Evolutionary conservation across 768 basidiomycete genomes (phyloP).

Genomic region (Exsudoporus frostii): DNA sequence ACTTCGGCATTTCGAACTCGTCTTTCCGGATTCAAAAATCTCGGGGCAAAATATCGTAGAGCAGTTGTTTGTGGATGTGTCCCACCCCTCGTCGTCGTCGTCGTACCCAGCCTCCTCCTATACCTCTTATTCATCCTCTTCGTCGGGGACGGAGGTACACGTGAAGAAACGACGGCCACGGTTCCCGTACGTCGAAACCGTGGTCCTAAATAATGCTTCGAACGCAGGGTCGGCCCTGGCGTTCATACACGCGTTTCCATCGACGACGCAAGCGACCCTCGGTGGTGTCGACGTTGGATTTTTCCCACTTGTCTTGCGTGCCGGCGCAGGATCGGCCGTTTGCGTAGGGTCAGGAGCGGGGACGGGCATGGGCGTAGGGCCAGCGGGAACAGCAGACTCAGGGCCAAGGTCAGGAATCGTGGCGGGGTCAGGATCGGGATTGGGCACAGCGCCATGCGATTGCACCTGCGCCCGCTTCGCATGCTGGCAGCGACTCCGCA

Average conservation of each 20-base stretch:
- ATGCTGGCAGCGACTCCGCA: slow-evolving; percentile 19
- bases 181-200: slow-evolving; percentile 27
- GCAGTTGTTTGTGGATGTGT: slow-evolving; percentile 20
- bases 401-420: background rate
- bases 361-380: background rate
- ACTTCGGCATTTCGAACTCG: slow-evolving; percentile 31
- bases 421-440: background rate
- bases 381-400: background rate
- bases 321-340: background rate
- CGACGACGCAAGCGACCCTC: slow-evolving; percentile 16
- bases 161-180: slow-evolving; percentile 16
- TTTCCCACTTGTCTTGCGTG: slow-evolving; percentile 17
- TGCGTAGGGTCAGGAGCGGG: background rate
- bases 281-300: slow-evolving; percentile 28
- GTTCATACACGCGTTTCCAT: slow-evolving; percentile 29
- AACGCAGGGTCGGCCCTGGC: slow-evolving; percentile 21
- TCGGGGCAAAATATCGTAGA: slow-evolving; percentile 28
- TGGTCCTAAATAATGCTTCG: slow-evolving; percentile 27
- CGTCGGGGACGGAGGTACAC: background rate
- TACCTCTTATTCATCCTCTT: background rate
- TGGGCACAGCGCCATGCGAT: background rate
- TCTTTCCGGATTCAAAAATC: slow-evolving; percentile 30
- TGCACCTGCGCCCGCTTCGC: slow-evolving; percentile 5
- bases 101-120: slow-evolving; percentile 1
- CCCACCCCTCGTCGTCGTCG: background rate